Base-by-base conservation (phyloP, 345 rosid genomes). In the Salix arbutifolia region DNA sequence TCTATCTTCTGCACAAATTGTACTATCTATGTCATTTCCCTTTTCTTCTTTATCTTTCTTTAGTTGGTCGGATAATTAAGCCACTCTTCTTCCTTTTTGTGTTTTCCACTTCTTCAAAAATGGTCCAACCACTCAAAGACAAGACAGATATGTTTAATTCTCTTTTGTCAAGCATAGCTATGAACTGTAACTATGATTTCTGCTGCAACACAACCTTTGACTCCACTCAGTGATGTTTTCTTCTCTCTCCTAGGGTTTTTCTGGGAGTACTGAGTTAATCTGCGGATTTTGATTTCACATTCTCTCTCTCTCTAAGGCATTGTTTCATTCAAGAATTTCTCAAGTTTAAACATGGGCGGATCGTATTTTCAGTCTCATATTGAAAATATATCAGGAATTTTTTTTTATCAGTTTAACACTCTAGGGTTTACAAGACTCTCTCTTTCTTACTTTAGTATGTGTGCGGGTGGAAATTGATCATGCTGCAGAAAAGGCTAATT, bases 241-340 rank as follows among this genome's bases (percentile, higher is more conserved):
- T 31, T 64, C 26, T 28, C 72, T 38, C 46, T 74, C 65, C 26
- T 75, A 68, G 78, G 73, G 58, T 76, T 76, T 75, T 16, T 56
- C 75, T 28, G 2, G 42, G 18, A 25, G 33, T 69, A 28, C 6
- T 33, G 10, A 4, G 13, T 6, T 25, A 53, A 52, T 71, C 18
- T 21, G 48, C 46, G 19, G 60, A n/a, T 10, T 26, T 31, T 21
- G 6, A 28, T 6, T 30, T 14, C 1, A 6, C 10, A 38, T n/a
- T n/a, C 35, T 4, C 9, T 16, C 56, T 14, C 7, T 23, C 3
- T 42, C 26, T 21, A 31, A 17, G 69, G 28, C 30, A 21, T 64
- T 21, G 1, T 61, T 70, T 13, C 21, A n/a, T 71, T 6, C 65
- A 21, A 28, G 42, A 53, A 53, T 52, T 52, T 8, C 64, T 2